These are phyloP conservation scores for Canna indica DNA, from an alignment of 176 grass and related monocot genomes.

Conservation along the genomic window DNA sequence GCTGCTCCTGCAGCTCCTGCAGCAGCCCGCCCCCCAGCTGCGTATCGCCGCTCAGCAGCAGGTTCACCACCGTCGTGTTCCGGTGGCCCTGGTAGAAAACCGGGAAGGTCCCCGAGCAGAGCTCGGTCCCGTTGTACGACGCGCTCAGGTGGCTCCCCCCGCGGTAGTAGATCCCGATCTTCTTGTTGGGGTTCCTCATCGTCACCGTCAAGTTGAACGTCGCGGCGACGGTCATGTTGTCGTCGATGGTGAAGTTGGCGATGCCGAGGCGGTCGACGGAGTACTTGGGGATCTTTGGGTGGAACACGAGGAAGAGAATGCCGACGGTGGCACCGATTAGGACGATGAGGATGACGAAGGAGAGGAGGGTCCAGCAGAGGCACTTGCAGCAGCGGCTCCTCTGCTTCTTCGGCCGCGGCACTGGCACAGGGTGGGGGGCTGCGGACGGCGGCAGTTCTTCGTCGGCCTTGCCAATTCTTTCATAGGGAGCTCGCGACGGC, in stretches of 20 bases:
- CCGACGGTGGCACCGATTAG: slow-evolving; percentile 51
- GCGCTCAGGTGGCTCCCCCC: slow-evolving; percentile 42
- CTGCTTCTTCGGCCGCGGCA: slow-evolving; percentile 3
- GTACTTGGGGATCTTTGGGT: slow-evolving; percentile 77
- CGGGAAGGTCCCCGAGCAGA: slow-evolving; percentile 62
- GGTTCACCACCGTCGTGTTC: slow-evolving; percentile 33
- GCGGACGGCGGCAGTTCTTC: too few relatives aligned
- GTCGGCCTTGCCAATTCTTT: background rate
- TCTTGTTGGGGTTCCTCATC: slow-evolving; percentile 52
- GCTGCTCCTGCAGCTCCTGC: slow-evolving; percentile 22
- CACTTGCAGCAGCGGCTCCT: slow-evolving; percentile 53
- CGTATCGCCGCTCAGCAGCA: slow-evolving; percentile 43
- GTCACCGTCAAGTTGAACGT: slow-evolving; percentile 64
- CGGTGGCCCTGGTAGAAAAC: slow-evolving; percentile 82
- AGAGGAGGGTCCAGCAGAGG: slow-evolving; percentile 51
- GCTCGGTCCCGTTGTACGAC: slow-evolving; percentile 51
- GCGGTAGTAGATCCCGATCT: slow-evolving; percentile 78
- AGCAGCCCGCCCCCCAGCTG: slow-evolving; percentile 36
- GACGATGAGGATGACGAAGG: slow-evolving; percentile 25
- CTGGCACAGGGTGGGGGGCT: too few relatives aligned
- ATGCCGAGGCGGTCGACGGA: slow-evolving; percentile 50
- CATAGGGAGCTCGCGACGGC: slow-evolving; percentile 1
- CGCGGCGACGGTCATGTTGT: slow-evolving; percentile 20
- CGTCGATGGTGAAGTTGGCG: slow-evolving; percentile 37
- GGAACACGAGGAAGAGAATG: slow-evolving; percentile 75